phyloP scores from a whole-genome alignment of 495 filamentous ascomycete species.

The Trichoderma orchidacearum region DNA sequence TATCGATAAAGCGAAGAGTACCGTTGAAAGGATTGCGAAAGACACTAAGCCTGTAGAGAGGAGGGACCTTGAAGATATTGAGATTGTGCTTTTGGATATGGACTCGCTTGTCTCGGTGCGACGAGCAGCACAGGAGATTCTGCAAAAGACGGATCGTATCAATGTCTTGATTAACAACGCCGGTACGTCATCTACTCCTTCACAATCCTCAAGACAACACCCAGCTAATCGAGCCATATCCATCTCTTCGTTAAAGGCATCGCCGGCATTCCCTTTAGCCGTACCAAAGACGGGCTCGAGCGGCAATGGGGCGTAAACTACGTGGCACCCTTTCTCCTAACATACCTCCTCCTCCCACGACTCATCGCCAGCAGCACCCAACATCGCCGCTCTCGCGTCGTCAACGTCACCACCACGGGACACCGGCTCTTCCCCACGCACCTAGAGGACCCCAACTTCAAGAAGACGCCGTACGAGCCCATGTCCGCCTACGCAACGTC shows the following conservation, averaged over 20 bases:
- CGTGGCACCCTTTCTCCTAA: neutral
- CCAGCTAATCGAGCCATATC: slow-evolving; percentile 5
- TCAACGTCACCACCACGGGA: slow-evolving; percentile 6
- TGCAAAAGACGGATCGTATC: neutral
- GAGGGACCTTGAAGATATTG: neutral
- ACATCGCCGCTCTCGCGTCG: slow-evolving; percentile 15
- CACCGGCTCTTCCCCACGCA: neutral
- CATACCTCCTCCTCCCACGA: neutral
- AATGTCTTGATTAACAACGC: slow-evolving; percentile 1
- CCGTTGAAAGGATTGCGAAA: neutral
- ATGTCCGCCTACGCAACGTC: slow-evolving; percentile 41
- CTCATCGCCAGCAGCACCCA: slow-evolving; percentile 9
- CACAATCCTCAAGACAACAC: too few species aligned
- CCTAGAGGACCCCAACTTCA: neutral
- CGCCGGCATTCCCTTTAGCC: neutral
- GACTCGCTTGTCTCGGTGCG: neutral
- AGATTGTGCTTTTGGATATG: neutral
- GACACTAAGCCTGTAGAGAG: neutral
- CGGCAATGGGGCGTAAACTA: neutral
- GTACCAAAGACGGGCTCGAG: neutral
- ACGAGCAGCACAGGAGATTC: neutral
- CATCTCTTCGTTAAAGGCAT: neutral
- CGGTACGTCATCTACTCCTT: too few species aligned
- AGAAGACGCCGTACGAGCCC: slow-evolving; percentile 24
- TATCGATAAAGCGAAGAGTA: neutral